Conservation (phyloP, 805 yeast genomes). For the Cyberlindnera xishuangbannaensis region DNA sequence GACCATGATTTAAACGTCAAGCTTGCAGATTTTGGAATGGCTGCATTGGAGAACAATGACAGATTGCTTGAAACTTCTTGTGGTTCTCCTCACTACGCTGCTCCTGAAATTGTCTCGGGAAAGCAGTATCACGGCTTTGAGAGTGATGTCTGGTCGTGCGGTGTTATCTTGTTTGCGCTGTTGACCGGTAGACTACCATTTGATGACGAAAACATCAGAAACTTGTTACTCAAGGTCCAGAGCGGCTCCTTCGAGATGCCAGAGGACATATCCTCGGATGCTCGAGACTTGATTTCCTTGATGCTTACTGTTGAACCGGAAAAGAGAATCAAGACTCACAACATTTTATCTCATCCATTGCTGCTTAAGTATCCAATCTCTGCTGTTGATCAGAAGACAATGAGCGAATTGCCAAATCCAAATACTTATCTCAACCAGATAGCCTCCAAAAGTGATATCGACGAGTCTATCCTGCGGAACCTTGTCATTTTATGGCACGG, state of each 20-base stretch:
- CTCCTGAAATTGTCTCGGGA: slow-evolving; percentile 81
- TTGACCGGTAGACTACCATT: slow-evolving; percentile 79
- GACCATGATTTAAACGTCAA: slow-evolving; percentile 66
- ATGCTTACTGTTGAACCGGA: slow-evolving; percentile 70
- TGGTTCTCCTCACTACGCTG: slow-evolving; percentile 87
- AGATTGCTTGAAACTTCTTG: slow-evolving; percentile 72
- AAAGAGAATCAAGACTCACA: slow-evolving; percentile 61
- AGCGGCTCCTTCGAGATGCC: slow-evolving; percentile 75
- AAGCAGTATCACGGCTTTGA: slow-evolving; percentile 77
- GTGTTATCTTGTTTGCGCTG: slow-evolving; percentile 73
- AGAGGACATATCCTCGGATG: slow-evolving; percentile 51
- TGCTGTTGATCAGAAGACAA: slow-evolving; percentile 18
- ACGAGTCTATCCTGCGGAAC: slow-evolving; percentile 67
- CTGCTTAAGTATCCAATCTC: slow-evolving; percentile 52
- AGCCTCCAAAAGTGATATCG: slow-evolving; percentile 43
- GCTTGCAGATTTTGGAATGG: slow-evolving; percentile 88
- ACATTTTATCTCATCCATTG: slow-evolving; percentile 72
- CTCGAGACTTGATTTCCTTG: slow-evolving; percentile 56
- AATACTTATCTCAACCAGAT: slow-evolving; percentile 23
- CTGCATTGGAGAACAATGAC: slow-evolving; percentile 71
- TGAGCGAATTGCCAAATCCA: slow-evolving; percentile 28
- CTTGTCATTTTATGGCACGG: slow-evolving; percentile 81
- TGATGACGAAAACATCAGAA: slow-evolving; percentile 76
- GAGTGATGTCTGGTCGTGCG: slow-evolving; percentile 86
- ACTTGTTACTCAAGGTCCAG: slow-evolving; percentile 66